Conservation (phyloP, 805 yeast genomes). For the Teunomyces aglyptinius region DNA sequence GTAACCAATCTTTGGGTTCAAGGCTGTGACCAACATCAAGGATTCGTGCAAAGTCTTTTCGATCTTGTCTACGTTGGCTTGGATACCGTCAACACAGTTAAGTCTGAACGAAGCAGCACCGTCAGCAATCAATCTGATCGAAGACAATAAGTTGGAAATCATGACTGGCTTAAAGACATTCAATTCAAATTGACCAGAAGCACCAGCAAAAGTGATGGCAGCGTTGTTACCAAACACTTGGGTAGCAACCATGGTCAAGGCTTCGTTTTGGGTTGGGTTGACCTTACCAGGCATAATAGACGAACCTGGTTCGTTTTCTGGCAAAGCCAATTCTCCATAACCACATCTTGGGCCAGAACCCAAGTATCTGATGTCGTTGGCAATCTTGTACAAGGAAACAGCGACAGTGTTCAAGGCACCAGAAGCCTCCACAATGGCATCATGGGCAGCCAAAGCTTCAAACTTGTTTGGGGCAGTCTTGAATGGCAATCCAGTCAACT, state of each 20-base stretch:
- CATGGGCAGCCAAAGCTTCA: constrained; percentile 98
- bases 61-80: constrained; percentile 85
- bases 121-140: constrained; percentile 86
- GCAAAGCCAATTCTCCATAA: constrained; percentile 90
- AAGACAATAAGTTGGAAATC: constrained; percentile 85
- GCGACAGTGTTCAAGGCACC: constrained; percentile 97
- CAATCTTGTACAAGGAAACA: constrained; percentile 89
- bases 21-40: constrained; percentile 96
- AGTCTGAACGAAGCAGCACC: constrained; percentile 86
- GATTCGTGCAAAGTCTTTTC: constrained; percentile 88
- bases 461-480: constrained; percentile 97
- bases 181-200: constrained; percentile 97
- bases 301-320: constrained; percentile 99
- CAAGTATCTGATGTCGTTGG: constrained; percentile 95
- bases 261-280: constrained; percentile 99
- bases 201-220: constrained; percentile 95
- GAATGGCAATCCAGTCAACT: constrained; percentile 85
- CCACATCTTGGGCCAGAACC: constrained; percentile 99
- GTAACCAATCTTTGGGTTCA: constrained; percentile 98
- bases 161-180: constrained; percentile 97
- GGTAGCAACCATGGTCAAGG: constrained; percentile 95
- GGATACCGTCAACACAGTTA: constrained; percentile 93
- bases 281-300: constrained; percentile 99
- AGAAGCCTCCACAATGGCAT: constrained; percentile 95
- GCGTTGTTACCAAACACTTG: constrained; percentile 98